Percentiles rank a stretch among this genome's conserved stretches.
Conservation (phyloP, 2,329 filamentous ascomycete species). For the Neonectria faginata region DNA sequence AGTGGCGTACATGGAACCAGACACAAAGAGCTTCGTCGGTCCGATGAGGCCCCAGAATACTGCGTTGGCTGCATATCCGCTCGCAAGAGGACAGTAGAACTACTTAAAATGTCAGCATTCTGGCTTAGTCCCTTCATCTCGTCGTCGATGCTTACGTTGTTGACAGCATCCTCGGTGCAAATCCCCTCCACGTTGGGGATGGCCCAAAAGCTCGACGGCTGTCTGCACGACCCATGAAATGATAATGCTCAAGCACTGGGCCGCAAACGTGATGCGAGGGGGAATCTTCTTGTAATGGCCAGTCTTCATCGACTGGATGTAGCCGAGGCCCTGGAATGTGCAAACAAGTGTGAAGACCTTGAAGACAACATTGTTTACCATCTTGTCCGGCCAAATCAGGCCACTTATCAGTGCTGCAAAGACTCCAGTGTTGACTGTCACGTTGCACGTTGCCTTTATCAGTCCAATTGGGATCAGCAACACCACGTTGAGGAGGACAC, state of each 20-base stretch:
- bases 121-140: constrained; percentile 46
- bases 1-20: constrained; percentile 14
- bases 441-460: constrained; percentile 62
- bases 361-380: constrained; percentile 64
- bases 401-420: constrained; percentile 62
- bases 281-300: constrained; percentile 67
- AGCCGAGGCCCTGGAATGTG: constrained; percentile 59
- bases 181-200: constrained; percentile 63
- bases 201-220: constrained; percentile 46
- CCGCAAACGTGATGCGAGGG: constrained; percentile 61
- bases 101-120: constrained; percentile 64
- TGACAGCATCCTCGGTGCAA: constrained; percentile 54
- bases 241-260: constrained; percentile 53
- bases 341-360: constrained; percentile 62
- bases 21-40: constrained; percentile 36
- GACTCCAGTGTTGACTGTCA: constrained; percentile 61
- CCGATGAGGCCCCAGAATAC: constrained; percentile 72
- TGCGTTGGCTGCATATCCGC: constrained; percentile 56
- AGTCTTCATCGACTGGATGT: constrained; percentile 63
- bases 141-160: constrained; percentile 3
- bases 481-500: constrained; percentile 55
- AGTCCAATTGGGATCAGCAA: constrained; percentile 59
- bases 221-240: constrained; percentile 56
- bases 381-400: constrained; percentile 60
- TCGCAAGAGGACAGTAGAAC: constrained; percentile 15